Evolutionary conservation across 352 stramenopile species (phyloP).

Genomic region (Globisporangium sylvaticum): DNA sequence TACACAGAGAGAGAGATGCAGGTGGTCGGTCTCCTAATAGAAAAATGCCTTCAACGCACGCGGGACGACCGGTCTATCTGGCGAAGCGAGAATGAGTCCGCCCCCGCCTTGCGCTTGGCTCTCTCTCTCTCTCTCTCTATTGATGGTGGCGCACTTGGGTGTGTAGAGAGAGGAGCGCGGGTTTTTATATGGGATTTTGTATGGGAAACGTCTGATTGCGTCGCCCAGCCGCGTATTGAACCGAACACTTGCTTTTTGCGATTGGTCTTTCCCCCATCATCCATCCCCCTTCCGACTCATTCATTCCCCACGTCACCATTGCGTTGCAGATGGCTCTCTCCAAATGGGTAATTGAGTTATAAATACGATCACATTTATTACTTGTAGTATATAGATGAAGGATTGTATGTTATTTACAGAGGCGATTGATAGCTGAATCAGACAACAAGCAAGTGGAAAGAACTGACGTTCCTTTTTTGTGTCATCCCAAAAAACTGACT

Average conservation of each 20-base stretch:
- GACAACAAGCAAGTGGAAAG: not conserved
- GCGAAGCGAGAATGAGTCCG: not conserved
- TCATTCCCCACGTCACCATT: not conserved
- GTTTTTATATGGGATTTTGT: conserved; percentile 2
- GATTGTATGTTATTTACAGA: not conserved
- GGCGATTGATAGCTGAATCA: not conserved
- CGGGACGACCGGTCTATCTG: not conserved
- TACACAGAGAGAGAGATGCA: not conserved
- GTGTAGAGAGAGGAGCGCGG: not conserved
- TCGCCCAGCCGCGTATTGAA: not conserved
- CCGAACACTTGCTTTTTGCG: not conserved
- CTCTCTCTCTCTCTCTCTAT: not conserved
- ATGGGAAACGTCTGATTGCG: conserved; percentile 8
- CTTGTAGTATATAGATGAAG: not conserved
- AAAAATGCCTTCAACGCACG: not conserved
- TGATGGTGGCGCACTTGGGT: not conserved
- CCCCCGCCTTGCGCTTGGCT: not conserved
- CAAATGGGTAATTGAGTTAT: not conserved
- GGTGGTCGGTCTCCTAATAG: conserved; percentile 5
- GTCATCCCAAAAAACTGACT: conserved; percentile 8
- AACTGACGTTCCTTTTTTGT: not conserved
- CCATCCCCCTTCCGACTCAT: not conserved
- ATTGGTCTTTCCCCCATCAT: not conserved
- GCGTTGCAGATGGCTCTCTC: not conserved
- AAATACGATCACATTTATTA: not conserved